phyloP scores from a whole-genome alignment of 2,329 filamentous ascomycete genomes.

The Colletotrichum echinochloae region DNA sequence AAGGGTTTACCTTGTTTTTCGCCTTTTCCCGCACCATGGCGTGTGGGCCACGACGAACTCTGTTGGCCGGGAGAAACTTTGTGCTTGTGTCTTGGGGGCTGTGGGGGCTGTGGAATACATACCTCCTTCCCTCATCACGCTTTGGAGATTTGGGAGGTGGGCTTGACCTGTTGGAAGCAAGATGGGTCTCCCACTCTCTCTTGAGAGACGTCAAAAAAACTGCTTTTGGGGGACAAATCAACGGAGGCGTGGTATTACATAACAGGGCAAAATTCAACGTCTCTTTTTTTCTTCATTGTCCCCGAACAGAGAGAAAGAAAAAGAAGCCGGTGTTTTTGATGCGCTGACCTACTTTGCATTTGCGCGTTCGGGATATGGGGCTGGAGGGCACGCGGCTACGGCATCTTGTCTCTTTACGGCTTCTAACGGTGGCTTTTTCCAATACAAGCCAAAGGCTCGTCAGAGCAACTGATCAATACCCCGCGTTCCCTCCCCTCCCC shows the following conservation, averaged over 20 bases:
- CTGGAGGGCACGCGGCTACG: conserved; percentile 59
- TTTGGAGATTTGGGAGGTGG: conserved; percentile 20
- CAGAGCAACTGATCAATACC: conserved; percentile 52
- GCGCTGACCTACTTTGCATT: conserved; percentile 52
- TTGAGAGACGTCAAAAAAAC: conserved; percentile 33
- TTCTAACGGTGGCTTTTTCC: conserved; percentile 45
- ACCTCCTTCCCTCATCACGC: conserved; percentile 17
- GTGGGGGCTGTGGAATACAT: conserved; percentile 49
- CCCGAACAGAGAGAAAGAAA: conserved; percentile 22
- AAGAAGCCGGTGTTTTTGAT: conserved; percentile 17
- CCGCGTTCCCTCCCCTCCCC: conserved; percentile 13
- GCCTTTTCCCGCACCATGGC: conserved; percentile 14
- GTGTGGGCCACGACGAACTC: conserved; percentile 39
- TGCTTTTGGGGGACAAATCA: conserved; percentile 42
- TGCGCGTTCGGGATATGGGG: conserved; percentile 59
- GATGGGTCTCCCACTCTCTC: conserved; percentile 19
- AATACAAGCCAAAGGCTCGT: conserved; percentile 58
- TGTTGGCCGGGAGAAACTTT: conserved; percentile 25
- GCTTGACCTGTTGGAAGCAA: conserved; percentile 16
- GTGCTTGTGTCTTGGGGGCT: conserved; percentile 30
- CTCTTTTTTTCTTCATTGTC: conserved; percentile 34
- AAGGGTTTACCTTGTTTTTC: conserved; percentile 61
- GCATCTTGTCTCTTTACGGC: conserved; percentile 44
- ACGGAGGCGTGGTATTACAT: conserved; percentile 42
- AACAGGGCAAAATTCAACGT: conserved; percentile 41